Percentiles rank a stretch among this genome's conserved stretches.
These are phyloP conservation scores for Phoma sp. DNA, from an alignment of 2,329 filamentous ascomycete genomes.

Conservation along the genomic window DNA sequence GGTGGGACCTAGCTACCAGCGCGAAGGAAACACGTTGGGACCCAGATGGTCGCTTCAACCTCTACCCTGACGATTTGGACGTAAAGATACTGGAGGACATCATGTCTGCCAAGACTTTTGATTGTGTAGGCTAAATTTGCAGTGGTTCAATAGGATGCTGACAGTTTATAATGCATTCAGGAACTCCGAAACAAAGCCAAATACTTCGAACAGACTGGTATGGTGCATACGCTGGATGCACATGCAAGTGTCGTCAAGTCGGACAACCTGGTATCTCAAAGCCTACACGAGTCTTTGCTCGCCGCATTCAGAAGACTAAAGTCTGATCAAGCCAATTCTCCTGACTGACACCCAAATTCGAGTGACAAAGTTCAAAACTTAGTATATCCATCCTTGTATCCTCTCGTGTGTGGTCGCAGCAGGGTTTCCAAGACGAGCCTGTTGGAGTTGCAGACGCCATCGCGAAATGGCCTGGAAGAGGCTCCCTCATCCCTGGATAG, in stretches of 20 bases:
- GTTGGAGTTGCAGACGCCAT: conserved; percentile 41
- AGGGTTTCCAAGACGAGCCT: conserved; percentile 48
- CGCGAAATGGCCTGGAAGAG: conserved; percentile 36
- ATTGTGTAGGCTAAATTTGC: conserved; percentile 29
- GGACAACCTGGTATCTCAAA: conserved; percentile 54
- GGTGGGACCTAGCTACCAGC: conserved; percentile 19
- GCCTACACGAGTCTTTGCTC: conserved; percentile 53
- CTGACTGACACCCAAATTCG: conserved; percentile 67
- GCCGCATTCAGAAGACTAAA: conserved; percentile 59
- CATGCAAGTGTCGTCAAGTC: conserved; percentile 61
- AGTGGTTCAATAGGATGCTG: neutral
- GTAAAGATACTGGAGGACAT: conserved; percentile 14
- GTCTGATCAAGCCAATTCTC: conserved; percentile 46
- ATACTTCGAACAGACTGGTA: conserved; percentile 51
- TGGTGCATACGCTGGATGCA: conserved; percentile 57
- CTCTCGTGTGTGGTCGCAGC: conserved; percentile 62
- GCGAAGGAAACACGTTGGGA: conserved; percentile 17
- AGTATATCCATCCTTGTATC: conserved; percentile 70
- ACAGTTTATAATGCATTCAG: conserved; percentile 39
- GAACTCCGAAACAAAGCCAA: conserved; percentile 61
- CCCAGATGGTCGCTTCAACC: neutral
- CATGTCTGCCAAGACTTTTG: conserved; percentile 22
- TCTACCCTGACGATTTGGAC: neutral
- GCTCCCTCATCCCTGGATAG: conserved; percentile 27
- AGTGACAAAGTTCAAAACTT: conserved; percentile 66